These are phyloP conservation scores for Euphorbia tirucalli DNA, from an alignment of 345 rosid species.

Conservation along the genomic window DNA sequence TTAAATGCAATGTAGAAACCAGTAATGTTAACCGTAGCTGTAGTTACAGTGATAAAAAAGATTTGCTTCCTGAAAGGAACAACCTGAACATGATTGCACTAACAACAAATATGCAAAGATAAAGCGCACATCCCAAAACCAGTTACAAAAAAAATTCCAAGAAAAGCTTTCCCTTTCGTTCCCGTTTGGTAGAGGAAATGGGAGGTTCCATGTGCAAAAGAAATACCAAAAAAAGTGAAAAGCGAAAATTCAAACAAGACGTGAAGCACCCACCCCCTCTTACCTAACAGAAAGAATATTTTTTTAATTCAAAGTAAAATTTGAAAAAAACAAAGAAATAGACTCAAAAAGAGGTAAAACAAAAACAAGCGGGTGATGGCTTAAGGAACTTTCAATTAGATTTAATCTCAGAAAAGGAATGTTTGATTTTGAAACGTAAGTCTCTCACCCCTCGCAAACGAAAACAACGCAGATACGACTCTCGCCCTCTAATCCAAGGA, in stretches of 20 bases:
- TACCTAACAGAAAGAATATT: slow-evolving; percentile 7
- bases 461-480: background rate
- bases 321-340: too few relatives aligned
- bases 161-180: background rate
- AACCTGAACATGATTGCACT: background rate
- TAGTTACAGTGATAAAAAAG: background rate
- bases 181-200: background rate
- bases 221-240: background rate
- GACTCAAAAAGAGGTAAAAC: too few relatives aligned
- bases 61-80: background rate
- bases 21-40: background rate
- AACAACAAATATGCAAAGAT: background rate
- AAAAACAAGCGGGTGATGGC: too few relatives aligned
- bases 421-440: background rate
- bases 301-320: background rate
- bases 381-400: background rate
- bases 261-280: background rate
- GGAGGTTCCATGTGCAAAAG: background rate
- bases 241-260: slow-evolving; percentile 9
- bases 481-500: background rate
- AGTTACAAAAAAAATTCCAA: background rate
- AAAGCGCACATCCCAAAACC: background rate
- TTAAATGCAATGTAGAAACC: background rate
- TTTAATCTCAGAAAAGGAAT: background rate
- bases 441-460: background rate